Evolutionary conservation across 2,329 filamentous ascomycete species (phyloP).

Genomic region (Alternaria angustiovoidea): DNA sequence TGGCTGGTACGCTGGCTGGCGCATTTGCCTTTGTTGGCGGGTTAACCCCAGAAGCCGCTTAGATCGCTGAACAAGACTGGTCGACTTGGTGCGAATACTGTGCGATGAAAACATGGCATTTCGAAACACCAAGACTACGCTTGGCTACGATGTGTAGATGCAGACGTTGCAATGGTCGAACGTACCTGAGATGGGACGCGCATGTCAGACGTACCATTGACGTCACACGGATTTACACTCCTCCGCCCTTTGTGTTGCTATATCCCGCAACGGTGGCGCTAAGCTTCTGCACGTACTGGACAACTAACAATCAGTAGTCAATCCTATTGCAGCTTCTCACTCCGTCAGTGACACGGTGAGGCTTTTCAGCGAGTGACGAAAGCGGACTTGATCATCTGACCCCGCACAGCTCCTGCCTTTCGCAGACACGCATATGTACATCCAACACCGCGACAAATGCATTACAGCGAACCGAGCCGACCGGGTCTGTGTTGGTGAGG

Average conservation of each 20-base stretch:
- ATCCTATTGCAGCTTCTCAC: conserved; percentile 5
- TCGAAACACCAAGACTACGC: conserved; percentile 8
- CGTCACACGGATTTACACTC: conserved; percentile 8
- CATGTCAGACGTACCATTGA: conserved; percentile 13
- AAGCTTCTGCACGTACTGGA: neutral
- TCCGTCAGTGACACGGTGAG: conserved; percentile 2
- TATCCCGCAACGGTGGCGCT: conserved; percentile 9
- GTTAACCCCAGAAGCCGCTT: neutral
- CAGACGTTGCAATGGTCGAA: neutral
- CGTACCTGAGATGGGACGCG: conserved; percentile 2
- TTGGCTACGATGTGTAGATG: conserved; percentile 4
- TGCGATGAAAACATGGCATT: neutral
- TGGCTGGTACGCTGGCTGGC: neutral
- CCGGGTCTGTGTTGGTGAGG: neutral
- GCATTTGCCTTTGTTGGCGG: conserved; percentile 2
- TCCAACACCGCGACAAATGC: neutral
- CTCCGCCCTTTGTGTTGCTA: neutral
- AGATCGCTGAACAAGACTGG: conserved; percentile 4
- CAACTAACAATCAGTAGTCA: neutral
- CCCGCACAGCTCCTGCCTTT: conserved; percentile 6
- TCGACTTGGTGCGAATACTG: neutral
- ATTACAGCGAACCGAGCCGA: conserved; percentile 1
- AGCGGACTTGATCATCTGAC: conserved; percentile 8
- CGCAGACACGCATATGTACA: conserved; percentile 3
- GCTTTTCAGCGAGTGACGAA: conserved; percentile 6